These are phyloP conservation scores for Butyriboletus loyo DNA, from an alignment of 768 basidiomycete genomes.

Conservation along the genomic window DNA sequence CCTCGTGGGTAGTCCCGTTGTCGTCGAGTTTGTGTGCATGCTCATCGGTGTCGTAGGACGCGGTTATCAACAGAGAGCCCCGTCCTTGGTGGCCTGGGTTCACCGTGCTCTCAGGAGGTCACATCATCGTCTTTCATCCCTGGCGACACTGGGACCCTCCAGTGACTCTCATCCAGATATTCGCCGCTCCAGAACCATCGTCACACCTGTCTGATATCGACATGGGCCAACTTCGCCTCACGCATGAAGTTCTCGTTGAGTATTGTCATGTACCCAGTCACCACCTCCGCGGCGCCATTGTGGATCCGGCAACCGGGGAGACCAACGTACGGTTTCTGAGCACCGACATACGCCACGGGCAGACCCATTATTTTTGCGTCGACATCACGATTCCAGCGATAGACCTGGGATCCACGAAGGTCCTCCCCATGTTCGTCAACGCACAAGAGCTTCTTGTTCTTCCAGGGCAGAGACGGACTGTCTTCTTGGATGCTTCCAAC, in stretches of 20 bases:
- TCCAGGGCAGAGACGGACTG: neutral
- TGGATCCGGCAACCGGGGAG: slow-evolving; percentile 12
- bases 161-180: slow-evolving; percentile 18
- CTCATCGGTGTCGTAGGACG: slow-evolving; percentile 7
- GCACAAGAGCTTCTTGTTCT: slow-evolving; percentile 17
- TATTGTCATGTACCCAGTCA: slow-evolving; percentile 4
- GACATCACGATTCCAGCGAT: slow-evolving; percentile 15
- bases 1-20: slow-evolving; percentile 8
- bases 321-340: slow-evolving; percentile 14
- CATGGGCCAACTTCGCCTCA: slow-evolving; percentile 10
- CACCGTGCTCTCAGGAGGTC: slow-evolving; percentile 11
- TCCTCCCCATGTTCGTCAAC: slow-evolving; percentile 13
- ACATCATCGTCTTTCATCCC: slow-evolving; percentile 17
- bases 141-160: slow-evolving; percentile 1
- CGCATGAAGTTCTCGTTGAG: slow-evolving; percentile 16
- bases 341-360: neutral
- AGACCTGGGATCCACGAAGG: neutral
- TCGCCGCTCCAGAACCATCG: slow-evolving; percentile 8
- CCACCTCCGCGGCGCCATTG: slow-evolving; percentile 10
- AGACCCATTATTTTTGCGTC: slow-evolving; percentile 13
- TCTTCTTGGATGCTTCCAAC: slow-evolving; percentile 10
- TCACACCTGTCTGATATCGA: neutral
- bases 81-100: slow-evolving; percentile 6
- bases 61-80: neutral
- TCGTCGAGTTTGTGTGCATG: neutral